Evolutionary conservation across 2,329 filamentous ascomycete species (phyloP), one percentile per base, ranked within the genome.

Genomic region (Claviceps maximensis): DNA sequence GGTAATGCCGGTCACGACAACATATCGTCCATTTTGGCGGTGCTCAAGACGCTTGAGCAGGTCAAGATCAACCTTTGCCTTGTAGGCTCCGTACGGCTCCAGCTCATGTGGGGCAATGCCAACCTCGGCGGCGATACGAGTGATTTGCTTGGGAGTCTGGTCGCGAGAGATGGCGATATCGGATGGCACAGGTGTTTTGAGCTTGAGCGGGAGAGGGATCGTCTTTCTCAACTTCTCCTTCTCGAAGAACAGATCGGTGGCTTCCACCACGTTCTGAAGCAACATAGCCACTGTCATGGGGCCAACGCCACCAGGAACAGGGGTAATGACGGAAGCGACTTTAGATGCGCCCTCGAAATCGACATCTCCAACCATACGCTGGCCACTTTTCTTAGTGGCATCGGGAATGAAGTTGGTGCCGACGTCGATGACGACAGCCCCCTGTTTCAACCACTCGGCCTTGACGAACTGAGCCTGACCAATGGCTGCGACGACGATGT

Each of bases 251-350:
- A 79, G 74, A 49, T 83, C 85, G 38, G 93, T 86, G 36, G 91
- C 84, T 60, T 91, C 86, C 53, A 97, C 86, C 9, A 97, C 90
- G 65, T 98, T 98, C 69, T 95, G 87, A 62, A 98, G 74, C 48
- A 98, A 77, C 93, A 98, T 98, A 55, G 93, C 93, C 58, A 98
- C 90, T 3, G 93, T 98, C 93, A 98, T 98, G 50, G 93, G 93
- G 0, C 93, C 93, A 55, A 98, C 93, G 68, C 93, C 93, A 54
- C 93, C 93, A 1, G 93, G 93, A 2, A 98, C 93, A 1, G 93
- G 93, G 2, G 93, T 98, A 64, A 98, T 96, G 63, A 87, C 80
- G 2, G 90, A 95, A 21, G 90, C 93, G 44, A 96, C 86, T 65
- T 94, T 77, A 17, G 78, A 78, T 17, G 91, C 91, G 45, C 86